Percentiles rank a stretch among this genome's conserved stretches.
phyloP scores from a whole-genome alignment of 2,329 filamentous ascomycete genomes.

The Penicillium janthinellum region DNA sequence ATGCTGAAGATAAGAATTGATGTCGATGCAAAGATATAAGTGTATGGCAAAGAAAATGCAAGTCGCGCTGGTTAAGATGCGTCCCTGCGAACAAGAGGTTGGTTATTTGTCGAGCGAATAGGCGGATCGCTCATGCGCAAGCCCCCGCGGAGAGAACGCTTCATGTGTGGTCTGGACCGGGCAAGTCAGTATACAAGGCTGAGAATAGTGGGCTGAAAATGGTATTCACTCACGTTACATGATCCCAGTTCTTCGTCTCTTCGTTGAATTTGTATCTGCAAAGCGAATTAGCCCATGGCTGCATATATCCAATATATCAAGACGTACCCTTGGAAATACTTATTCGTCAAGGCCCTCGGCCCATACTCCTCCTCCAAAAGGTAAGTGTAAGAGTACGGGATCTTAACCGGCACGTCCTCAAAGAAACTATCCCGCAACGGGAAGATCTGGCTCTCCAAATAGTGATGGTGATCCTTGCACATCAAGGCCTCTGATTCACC shows the following conservation, averaged over 20 bases:
- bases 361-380: constrained; percentile 60
- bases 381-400: constrained; percentile 59
- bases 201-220: not conserved
- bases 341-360: constrained; percentile 49
- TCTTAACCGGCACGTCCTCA: constrained; percentile 55
- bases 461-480: constrained; percentile 61
- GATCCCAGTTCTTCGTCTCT: constrained; percentile 36
- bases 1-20: not conserved
- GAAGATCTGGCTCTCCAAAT: constrained; percentile 57
- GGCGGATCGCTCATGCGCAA: constrained; percentile 8
- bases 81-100: constrained; percentile 7
- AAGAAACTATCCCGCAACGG: constrained; percentile 58
- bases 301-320: not conserved
- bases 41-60: not conserved
- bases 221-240: not conserved
- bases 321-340: constrained; percentile 46
- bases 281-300: constrained; percentile 8
- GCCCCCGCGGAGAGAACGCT: constrained; percentile 9
- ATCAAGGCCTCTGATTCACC: constrained; percentile 50
- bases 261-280: constrained; percentile 39
- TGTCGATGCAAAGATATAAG: not conserved
- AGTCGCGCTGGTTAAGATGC: not conserved
- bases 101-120: constrained; percentile 8
- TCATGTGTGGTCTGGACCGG: not conserved
- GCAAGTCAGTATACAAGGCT: not conserved